A percentile compares a stretch with the other conserved stretches of the same genome.
phyloP scores from a whole-genome alignment of 352 stramenopile species.

The Pythium oligandrum region DNA sequence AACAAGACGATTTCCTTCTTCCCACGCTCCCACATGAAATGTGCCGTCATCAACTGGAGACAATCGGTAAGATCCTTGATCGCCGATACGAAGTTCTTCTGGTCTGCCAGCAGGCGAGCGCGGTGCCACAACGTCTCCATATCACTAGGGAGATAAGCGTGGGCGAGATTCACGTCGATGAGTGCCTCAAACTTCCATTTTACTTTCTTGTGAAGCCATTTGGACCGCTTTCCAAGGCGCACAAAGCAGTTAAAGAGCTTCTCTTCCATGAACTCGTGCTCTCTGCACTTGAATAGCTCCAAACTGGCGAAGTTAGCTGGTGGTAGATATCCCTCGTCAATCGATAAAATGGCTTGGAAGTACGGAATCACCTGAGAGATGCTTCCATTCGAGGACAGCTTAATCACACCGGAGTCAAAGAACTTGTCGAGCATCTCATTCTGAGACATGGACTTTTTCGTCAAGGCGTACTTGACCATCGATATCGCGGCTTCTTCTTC shows the following conservation, averaged over 20 bases:
- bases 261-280: slow-evolving; percentile 45
- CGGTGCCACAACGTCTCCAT: slow-evolving; percentile 51
- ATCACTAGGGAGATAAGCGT: slow-evolving; percentile 42
- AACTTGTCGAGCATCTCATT: slow-evolving; percentile 51
- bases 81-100: slow-evolving; percentile 30
- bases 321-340: slow-evolving; percentile 45
- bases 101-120: slow-evolving; percentile 28
- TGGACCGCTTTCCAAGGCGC: slow-evolving; percentile 34
- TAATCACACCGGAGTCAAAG: slow-evolving; percentile 44
- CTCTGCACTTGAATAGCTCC: slow-evolving; percentile 57
- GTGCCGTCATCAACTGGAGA: slow-evolving; percentile 25
- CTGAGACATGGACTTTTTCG: slow-evolving; percentile 30
- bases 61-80: slow-evolving; percentile 43
- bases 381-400: slow-evolving; percentile 26
- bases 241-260: slow-evolving; percentile 45
- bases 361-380: slow-evolving; percentile 35
- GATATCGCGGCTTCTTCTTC: slow-evolving; percentile 30
- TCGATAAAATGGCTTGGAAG: slow-evolving; percentile 43
- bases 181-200: slow-evolving; percentile 50
- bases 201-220: slow-evolving; percentile 37
- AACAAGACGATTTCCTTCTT: slow-evolving; percentile 29
- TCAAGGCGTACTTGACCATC: slow-evolving; percentile 39
- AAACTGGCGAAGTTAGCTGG: slow-evolving; percentile 48
- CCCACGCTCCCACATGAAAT: slow-evolving; percentile 35
- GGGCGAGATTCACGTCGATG: slow-evolving; percentile 41